Base-by-base conservation (phyloP, 352 stramenopile genomes). In the Phytophthora multivora region DNA sequence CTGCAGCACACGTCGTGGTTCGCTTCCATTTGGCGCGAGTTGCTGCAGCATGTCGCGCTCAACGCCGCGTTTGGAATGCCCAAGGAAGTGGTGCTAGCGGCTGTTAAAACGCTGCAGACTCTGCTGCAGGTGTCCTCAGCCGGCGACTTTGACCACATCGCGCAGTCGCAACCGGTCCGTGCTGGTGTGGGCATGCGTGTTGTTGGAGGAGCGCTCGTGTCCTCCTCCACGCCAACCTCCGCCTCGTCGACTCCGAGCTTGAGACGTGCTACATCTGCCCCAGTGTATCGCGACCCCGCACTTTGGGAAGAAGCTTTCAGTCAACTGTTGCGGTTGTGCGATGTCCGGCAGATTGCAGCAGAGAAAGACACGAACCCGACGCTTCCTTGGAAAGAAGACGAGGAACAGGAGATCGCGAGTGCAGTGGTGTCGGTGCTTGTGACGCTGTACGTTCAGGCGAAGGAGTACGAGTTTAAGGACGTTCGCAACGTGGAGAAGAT, bases 111-210 rank as follows among this genome's bases (percentile, higher is more conserved):
- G 18, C 70, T 96, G 5, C 85, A 92, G 52, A 95, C 85, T 19
- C 61, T 96, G n/a, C 57, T 93, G 12, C 86, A 95, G 50, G 79
- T 96, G 0, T 86, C 84, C 5, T 94, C 88, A 7, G 61, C 74
- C 5, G 74, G 73, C 3, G 83, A 90, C 56, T 86, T 93, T 23
- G 83, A 95, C 21, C 75, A 87, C 48, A 87, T 90, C 23, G 72
- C 79, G 12, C 77, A 84, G 52, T 86, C 79, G 3, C 79, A 90
- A 50, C 86, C 79, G 18, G 81, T 97, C 18, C 88, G 90, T 40
- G 90, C 79, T 15, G 87, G 85, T 4, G 83, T 91, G 6, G 91
- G 91, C 2, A 97, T 97, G 91, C 87, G 91, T 5, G 86, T 97
- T 5, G 89, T 97, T 7, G 88, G 93, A 26, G 91, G 91, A 9